Conservation (phyloP, 2,329 filamentous ascomycete genomes). For the Cercospora sojina region DNA sequence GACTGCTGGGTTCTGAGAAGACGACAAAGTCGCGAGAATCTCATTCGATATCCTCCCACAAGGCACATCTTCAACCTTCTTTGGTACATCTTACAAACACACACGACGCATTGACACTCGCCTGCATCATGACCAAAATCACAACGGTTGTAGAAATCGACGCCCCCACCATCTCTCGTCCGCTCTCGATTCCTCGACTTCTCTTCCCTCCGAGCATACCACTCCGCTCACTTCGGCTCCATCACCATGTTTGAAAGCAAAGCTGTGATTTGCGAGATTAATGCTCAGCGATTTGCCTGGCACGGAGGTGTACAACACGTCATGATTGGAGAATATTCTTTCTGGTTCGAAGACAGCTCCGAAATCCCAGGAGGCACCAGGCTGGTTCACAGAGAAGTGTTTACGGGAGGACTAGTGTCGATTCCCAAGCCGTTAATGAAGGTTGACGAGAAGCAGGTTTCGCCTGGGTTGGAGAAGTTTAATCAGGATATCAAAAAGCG, state of each 20-base stretch:
- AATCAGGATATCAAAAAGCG: neutral
- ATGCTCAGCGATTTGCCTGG: neutral
- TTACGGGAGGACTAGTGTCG: neutral
- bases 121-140: neutral
- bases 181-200: neutral
- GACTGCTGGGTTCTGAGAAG: too few species aligned
- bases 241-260: neutral
- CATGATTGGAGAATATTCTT: neutral
- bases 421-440: neutral
- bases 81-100: too few species aligned
- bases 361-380: neutral
- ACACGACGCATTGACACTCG: too few species aligned
- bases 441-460: neutral
- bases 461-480: neutral
- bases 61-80: too few species aligned
- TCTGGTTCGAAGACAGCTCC: neutral
- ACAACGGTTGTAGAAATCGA: neutral
- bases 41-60: too few species aligned
- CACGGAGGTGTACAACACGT: neutral
- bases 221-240: neutral
- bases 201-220: neutral
- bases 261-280: neutral
- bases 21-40: too few species aligned
- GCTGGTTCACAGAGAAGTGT: neutral
- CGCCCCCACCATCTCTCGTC: neutral